These are phyloP conservation scores for Talaromyces adpressus DNA, from an alignment of 495 filamentous ascomycete species.

Conservation along the genomic window DNA sequence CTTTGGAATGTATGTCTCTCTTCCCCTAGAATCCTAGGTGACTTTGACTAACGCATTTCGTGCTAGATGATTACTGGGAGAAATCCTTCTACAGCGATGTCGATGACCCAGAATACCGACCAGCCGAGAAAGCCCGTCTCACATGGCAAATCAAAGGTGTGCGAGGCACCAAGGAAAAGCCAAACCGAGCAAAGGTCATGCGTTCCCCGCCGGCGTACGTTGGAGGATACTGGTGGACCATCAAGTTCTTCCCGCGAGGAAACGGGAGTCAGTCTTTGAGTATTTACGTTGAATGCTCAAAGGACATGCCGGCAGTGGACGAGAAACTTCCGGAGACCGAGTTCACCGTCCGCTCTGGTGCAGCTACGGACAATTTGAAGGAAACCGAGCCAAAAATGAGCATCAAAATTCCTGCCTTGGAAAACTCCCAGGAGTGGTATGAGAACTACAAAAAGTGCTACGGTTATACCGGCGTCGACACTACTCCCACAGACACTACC, in stretches of 20 bases:
- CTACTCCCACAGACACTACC: conserved; percentile 10
- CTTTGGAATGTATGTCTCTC: conserved; percentile 43
- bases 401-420: conserved; percentile 20
- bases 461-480: conserved; percentile 9
- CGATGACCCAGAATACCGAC: conserved; percentile 53
- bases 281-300: conserved; percentile 56
- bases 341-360: conserved; percentile 29
- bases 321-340: conserved; percentile 31
- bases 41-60: neutral
- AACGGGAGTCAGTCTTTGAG: conserved; percentile 57
- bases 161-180: conserved; percentile 53
- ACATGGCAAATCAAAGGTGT: conserved; percentile 54
- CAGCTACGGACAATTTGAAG: conserved; percentile 22
- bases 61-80: conserved; percentile 52
- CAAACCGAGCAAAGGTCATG: conserved; percentile 53
- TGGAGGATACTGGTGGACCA: conserved; percentile 60
- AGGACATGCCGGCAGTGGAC: conserved; percentile 33
- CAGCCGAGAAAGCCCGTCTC: conserved; percentile 45
- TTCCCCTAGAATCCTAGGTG: neutral
- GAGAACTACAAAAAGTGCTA: conserved; percentile 29
- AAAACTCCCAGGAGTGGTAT: conserved; percentile 23
- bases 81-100: conserved; percentile 48
- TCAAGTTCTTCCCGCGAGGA: conserved; percentile 63
- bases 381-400: conserved; percentile 23
- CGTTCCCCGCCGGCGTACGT: conserved; percentile 50